A percentile compares a stretch with the other conserved stretches of the same genome.
Conservation (phyloP, 2,329 filamentous ascomycete genomes). For the Ophiosphaerella herpotricha region DNA sequence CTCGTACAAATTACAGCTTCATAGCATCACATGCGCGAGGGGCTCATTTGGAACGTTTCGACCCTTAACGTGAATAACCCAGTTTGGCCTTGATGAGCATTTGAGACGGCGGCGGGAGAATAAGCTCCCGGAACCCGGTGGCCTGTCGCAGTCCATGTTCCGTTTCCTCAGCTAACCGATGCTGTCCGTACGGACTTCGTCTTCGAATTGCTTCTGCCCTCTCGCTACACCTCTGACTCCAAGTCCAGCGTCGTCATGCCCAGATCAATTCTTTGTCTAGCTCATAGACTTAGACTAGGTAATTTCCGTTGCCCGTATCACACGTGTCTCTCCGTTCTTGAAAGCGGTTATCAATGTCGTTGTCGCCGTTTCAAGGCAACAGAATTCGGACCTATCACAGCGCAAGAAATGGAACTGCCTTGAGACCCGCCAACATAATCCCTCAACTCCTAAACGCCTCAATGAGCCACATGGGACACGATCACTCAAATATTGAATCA, state of each 20-base stretch:
- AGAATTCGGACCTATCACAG: constrained; percentile 32
- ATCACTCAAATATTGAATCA: too few species aligned
- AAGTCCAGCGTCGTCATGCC: constrained; percentile 7
- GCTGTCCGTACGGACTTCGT: constrained; percentile 9
- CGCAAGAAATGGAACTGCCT: constrained; percentile 28
- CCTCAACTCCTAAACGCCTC: background rate
- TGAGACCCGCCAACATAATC: constrained; percentile 7
- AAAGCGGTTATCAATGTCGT: constrained; percentile 17
- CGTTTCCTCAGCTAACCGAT: background rate
- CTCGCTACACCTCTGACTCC: constrained; percentile 4
- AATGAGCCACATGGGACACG: background rate
- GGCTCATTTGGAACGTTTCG: constrained; percentile 19
- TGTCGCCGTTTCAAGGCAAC: constrained; percentile 34
- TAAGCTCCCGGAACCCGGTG: constrained; percentile 4
- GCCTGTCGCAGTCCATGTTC: constrained; percentile 1
- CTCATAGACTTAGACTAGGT: constrained; percentile 13
- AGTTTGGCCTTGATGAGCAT: constrained; percentile 14
- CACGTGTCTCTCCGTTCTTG: constrained; percentile 19
- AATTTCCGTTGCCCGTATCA: constrained; percentile 19
- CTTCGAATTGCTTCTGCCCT: constrained; percentile 14
- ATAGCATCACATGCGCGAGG: constrained; percentile 25
- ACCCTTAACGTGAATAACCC: constrained; percentile 15
- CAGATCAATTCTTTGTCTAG: constrained; percentile 1
- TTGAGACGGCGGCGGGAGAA: constrained; percentile 13
- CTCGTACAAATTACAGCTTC: constrained; percentile 21